Evolutionary conservation across 2,329 filamentous ascomycete genomes (phyloP), one percentile per base, ranked within the genome.

Genomic region (Hymenoscyphus repandus): DNA sequence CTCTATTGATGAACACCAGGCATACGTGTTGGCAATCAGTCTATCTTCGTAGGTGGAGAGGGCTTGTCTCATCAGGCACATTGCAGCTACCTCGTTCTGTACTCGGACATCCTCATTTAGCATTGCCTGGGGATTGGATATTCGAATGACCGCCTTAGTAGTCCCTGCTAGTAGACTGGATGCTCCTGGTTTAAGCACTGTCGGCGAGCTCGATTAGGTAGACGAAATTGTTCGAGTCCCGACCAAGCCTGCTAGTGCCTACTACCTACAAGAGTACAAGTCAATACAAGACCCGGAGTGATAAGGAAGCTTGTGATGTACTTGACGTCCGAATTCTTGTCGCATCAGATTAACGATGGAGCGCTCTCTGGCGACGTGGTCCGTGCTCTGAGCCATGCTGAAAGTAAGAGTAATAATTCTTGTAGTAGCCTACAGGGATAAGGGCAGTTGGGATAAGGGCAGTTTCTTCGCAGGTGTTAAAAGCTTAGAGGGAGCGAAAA

Each of bases 121-220:
- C 46, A 49, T 42, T 31, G 46, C 52, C 96, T 97, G 92, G 92
- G 92, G 18, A 91, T 97, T 58, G 89, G 91, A 13, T 96, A 96
- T 66, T 92, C 92, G 1, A 92, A 96, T 71, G 92, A 97, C 64
- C 74, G 96, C 48, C 80, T 97, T 2, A 90, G 96, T 37, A 92
- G 88, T 34, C 17, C 22, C n/a, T 34, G 22, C n/a, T 17, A 36
- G 27, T 12, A 42, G 38, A 5, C n/a, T n/a, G 17, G 37, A 40
- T 42, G 38, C 42, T n/a, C 46, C 46, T 15, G 46, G 46, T 18
- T 49, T 41, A 2, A 30, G 30, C n/a, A 41, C 30, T 20, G 38
- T 18, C 10, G 30, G 6, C 22, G 20, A 49, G 37, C n/a, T 37
- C 22, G 11, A 42, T 36, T 6, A 49, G 46, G 18, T 49, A 31